phyloP scores from a whole-genome alignment of 306 rosid genomes.

The Castanea crenata region DNA sequence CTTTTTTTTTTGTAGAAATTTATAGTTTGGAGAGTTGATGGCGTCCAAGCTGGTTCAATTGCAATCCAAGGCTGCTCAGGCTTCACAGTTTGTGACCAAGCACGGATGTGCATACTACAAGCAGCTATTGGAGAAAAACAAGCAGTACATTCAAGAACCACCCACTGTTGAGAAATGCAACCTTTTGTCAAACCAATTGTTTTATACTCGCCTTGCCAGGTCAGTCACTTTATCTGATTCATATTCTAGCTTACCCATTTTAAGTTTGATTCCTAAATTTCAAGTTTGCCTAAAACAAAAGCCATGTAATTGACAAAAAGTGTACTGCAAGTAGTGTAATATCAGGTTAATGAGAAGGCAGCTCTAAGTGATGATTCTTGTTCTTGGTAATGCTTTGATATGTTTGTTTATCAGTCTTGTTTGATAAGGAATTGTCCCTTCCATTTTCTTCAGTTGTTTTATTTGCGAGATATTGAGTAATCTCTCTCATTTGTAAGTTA shows the following conservation, averaged over 20 bases:
- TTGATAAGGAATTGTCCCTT: background rate
- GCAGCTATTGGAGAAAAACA: slow-evolving; percentile 39
- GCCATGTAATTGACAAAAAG: too few species aligned
- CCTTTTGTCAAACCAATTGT: slow-evolving; percentile 32
- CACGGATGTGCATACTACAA: slow-evolving; percentile 25
- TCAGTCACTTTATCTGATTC: background rate
- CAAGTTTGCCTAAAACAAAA: background rate
- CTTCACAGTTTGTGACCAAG: slow-evolving; percentile 32
- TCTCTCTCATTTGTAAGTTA: too few species aligned
- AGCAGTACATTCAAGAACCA: slow-evolving; percentile 35
- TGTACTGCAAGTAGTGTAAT: background rate
- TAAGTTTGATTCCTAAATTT: background rate
- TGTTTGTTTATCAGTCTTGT: background rate
- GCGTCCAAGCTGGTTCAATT: slow-evolving; percentile 33
- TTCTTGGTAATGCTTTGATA: background rate
- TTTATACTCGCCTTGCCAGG: slow-evolving; percentile 41
- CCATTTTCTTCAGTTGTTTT: background rate
- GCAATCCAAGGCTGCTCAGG: slow-evolving; percentile 30
- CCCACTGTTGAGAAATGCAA: slow-evolving; percentile 30
- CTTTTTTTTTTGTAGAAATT: background rate
- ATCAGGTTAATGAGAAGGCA: background rate
- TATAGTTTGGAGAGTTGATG: slow-evolving; percentile 18
- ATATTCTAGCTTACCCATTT: background rate
- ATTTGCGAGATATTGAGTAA: too few species aligned
- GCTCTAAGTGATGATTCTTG: background rate